These are phyloP conservation scores for Yarrowia sp. DNA, from an alignment of 805 yeast species.

Conservation along the genomic window DNA sequence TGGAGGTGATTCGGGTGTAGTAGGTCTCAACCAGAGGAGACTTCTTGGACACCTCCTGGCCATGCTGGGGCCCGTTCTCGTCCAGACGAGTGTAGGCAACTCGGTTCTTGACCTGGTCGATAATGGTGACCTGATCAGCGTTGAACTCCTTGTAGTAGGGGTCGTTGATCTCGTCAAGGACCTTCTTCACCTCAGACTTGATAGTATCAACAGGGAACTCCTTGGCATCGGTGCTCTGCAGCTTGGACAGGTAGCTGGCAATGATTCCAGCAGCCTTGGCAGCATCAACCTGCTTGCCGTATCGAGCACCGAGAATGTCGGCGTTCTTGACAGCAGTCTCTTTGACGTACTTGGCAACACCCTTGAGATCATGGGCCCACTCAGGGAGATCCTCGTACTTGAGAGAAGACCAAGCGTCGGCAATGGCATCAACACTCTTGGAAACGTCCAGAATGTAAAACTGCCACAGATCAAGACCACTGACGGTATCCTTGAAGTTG, in stretches of 20 bases:
- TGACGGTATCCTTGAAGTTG: conserved; percentile 66
- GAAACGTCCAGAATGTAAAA: conserved; percentile 69
- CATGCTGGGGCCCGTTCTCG: conserved; percentile 66
- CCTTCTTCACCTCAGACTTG: conserved; percentile 45
- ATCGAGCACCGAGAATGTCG: conserved; percentile 51
- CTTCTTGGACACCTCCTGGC: conserved; percentile 56
- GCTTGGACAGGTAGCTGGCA: conserved; percentile 32
- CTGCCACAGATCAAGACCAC: conserved; percentile 76
- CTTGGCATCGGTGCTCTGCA: conserved; percentile 37
- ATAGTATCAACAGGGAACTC: conserved; percentile 32
- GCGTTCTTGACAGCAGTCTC: conserved; percentile 43
- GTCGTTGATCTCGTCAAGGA: conserved; percentile 75
- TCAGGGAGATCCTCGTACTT: conserved; percentile 32
- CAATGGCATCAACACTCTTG: conserved; percentile 41
- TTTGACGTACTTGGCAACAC: conserved; percentile 48
- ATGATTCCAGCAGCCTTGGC: conserved; percentile 54
- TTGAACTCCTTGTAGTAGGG: conserved; percentile 74
- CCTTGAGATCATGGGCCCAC: conserved; percentile 39
- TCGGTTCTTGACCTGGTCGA: conserved; percentile 70
- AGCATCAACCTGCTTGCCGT: conserved; percentile 54
- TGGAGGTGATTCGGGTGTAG: conserved; percentile 66
- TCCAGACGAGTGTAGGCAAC: conserved; percentile 75
- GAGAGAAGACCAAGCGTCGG: conserved; percentile 29
- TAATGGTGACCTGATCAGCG: conserved; percentile 62
- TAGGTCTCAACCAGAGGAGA: conserved; percentile 80